Percentiles rank a stretch among this genome's conserved stretches.
phyloP scores from a whole-genome alignment of 306 rosid species.

The Ammopiptanthus mongolicus region DNA sequence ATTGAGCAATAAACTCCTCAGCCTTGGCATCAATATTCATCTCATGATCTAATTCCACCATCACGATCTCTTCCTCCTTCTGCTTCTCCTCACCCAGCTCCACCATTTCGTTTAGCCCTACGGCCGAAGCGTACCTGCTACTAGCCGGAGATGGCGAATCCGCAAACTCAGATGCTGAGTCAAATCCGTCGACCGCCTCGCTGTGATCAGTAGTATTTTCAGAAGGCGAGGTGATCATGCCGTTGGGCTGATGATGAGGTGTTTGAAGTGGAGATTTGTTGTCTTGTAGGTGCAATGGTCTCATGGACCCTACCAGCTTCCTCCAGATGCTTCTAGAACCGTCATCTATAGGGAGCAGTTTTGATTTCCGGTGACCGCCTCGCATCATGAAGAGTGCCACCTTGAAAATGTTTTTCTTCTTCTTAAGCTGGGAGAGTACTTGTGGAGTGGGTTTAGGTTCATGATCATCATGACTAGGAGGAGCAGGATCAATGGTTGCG shows the following conservation, averaged over 20 bases:
- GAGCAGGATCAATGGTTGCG: not conserved
- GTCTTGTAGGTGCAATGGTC: slow-evolving; percentile 57
- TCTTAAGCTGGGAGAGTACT: not conserved
- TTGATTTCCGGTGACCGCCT: slow-evolving; percentile 39
- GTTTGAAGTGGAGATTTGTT: not conserved
- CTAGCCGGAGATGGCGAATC: not conserved
- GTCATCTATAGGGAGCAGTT: not conserved
- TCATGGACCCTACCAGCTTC: slow-evolving; percentile 49
- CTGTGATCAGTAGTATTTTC: not conserved
- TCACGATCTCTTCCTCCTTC: not conserved
- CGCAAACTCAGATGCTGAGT: not conserved
- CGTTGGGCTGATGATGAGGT: not conserved
- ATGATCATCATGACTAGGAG: not conserved
- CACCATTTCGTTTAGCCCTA: slow-evolving; percentile 49
- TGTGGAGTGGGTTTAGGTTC: not conserved
- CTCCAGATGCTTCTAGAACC: slow-evolving; percentile 41
- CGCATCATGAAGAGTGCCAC: slow-evolving; percentile 47
- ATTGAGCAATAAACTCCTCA: slow-evolving; percentile 73
- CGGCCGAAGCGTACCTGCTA: slow-evolving; percentile 44
- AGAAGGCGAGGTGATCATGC: not conserved
- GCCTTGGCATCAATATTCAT: slow-evolving; percentile 77
- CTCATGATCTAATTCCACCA: not conserved
- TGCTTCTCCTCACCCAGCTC: not conserved
- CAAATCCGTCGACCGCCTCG: not conserved
- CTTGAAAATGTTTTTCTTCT: slow-evolving; percentile 41